Evolutionary conservation across 768 basidiomycete species (phyloP).

Genomic region (Auricularia heimuer): DNA sequence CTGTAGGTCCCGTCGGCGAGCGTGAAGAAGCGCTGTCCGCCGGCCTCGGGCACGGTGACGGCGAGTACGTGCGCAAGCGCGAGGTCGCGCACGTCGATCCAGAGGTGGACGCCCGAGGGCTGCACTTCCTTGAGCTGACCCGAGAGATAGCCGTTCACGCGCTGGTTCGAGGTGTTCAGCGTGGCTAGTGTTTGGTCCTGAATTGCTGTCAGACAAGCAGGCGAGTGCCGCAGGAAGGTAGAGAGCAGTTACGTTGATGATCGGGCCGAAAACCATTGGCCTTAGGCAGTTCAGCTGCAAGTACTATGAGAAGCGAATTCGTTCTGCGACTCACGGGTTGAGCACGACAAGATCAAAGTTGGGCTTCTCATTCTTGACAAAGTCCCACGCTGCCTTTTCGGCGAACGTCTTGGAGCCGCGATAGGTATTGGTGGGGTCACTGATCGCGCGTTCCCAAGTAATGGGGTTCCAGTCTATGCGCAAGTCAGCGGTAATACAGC

Average conservation of each 20-base stretch:
- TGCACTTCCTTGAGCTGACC: not conserved
- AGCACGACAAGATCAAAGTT: constrained; percentile 2
- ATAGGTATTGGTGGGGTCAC: not conserved
- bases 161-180: constrained; percentile 1
- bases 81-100: constrained; percentile 28
- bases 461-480: constrained; percentile 1
- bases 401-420: constrained; percentile 1
- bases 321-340: not conserved
- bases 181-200: not conserved
- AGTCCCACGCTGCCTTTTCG: constrained; percentile 6
- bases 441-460: constrained; percentile 3
- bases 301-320: not conserved
- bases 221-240: not conserved
- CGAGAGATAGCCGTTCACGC: not conserved
- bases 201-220: not conserved
- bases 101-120: not conserved
- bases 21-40: constrained; percentile 48
- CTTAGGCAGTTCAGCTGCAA: not conserved
- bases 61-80: constrained; percentile 45
- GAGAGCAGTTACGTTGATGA: not conserved
- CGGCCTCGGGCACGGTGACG: constrained; percentile 41
- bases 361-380: not conserved
- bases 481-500: not conserved
- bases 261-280: not conserved
- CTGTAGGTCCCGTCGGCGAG: constrained; percentile 14